Evolutionary conservation across 2,329 filamentous ascomycete genomes (phyloP), one percentile per base, ranked within the genome.

Genomic region (Ceratocystis ficicola): DNA sequence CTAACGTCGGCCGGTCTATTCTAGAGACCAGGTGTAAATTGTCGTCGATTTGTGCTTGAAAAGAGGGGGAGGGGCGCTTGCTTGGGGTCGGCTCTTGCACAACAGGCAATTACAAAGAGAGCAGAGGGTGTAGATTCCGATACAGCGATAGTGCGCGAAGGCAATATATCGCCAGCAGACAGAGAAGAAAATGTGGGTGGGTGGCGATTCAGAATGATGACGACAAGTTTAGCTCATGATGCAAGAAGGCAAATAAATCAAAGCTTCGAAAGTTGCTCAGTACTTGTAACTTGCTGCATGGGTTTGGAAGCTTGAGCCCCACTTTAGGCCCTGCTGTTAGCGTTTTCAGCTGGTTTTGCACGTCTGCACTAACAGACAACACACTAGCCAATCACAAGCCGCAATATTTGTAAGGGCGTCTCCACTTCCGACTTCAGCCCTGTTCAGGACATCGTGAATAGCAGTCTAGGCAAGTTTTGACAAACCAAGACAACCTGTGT

Each of bases 201-300:
- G 52, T 17, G 22, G 10, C 17, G 10, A 28, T 30, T 17, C 12
- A 57, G 4, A 28, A 17, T 28, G 30, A 57, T 30, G 52, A 57
- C 17, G 52, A 32, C n/a, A n/a, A 52, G 22, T n/a, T 57, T 57
- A 10, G 52, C 52, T 25, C 22, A n/a, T 57, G 28, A 32, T 57
- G 52, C 52, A 57, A n/a, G 15, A 57, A 28, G 52, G 36, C 36
- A 41, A 41, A 41, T 15, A 15, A 57, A 57, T 10, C 52, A 30
- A 57, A 57, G 52, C 52, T 57, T 28, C n/a, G 20, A 52, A 57
- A 57, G 52, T 57, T 20, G 52, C 52, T 57, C 52, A 57, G 48
- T 22, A 28, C 25, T 30, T 57, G 5, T n/a, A n/a, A 17, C 25
- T 57, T 17, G 22, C 3, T 12, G 22, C 22, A 30, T 28, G 28